Percentiles rank a stretch among this genome's conserved stretches.
phyloP scores from a whole-genome alignment of 2,329 filamentous ascomycete species.

The Cryphonectria carpinicola region DNA sequence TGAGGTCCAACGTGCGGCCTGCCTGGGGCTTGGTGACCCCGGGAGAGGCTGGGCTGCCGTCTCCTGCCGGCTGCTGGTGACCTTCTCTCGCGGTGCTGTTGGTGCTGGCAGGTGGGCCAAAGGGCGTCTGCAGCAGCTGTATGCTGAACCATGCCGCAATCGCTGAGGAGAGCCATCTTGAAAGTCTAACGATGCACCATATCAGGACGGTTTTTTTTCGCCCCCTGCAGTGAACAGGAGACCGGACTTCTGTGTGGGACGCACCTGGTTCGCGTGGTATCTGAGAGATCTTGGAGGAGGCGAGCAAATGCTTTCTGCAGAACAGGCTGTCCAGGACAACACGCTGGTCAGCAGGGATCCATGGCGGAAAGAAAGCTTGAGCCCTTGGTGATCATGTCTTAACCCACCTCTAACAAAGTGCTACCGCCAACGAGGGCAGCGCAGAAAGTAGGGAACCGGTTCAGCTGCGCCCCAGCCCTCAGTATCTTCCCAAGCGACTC shows the following conservation, averaged over 20 bases:
- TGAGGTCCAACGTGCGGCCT: conserved; percentile 80
- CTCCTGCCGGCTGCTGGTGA: conserved; percentile 23
- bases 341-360: neutral
- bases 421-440: conserved; percentile 63
- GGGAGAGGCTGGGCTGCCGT: conserved; percentile 9
- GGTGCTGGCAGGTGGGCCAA: conserved; percentile 31
- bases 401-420: conserved; percentile 61
- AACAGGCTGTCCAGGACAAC: conserved; percentile 11
- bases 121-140: conserved; percentile 55
- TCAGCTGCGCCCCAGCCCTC: conserved; percentile 54
- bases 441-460: conserved; percentile 66
- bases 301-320: conserved; percentile 18
- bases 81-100: conserved; percentile 42
- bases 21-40: conserved; percentile 44
- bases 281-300: conserved; percentile 1
- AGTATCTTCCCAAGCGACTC: conserved; percentile 48
- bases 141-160: conserved; percentile 62
- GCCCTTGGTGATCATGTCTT: neutral
- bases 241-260: conserved; percentile 24
- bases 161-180: conserved; percentile 62
- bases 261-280: conserved; percentile 37
- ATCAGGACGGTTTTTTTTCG: conserved; percentile 13
- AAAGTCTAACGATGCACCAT: conserved; percentile 45
- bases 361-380: no score
- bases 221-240: neutral